Conservation (phyloP, 495 filamentous ascomycete genomes). For the Cladorrhinum samala region DNA sequence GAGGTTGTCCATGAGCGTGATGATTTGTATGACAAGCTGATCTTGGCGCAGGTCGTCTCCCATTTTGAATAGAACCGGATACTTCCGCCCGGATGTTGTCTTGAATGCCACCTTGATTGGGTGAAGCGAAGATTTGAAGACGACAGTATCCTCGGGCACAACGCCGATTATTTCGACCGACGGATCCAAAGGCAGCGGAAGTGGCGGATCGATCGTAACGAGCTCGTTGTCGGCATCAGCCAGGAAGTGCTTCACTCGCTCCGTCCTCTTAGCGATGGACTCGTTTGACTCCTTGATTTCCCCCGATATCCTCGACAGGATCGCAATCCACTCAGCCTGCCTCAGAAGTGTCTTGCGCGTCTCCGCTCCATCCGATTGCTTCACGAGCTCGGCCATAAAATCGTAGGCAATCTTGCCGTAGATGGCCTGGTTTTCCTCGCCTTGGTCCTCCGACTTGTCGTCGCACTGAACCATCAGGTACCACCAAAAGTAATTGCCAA, state of each 20-base stretch:
- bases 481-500: constrained; percentile 96
- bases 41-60: constrained; percentile 97
- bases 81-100: constrained; percentile 66
- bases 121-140: constrained; percentile 91
- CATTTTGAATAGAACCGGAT: constrained; percentile 93
- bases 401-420: constrained; percentile 91
- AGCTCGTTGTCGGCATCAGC: constrained; percentile 88
- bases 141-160: constrained; percentile 75
- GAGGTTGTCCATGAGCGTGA: constrained; percentile 95
- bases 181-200: constrained; percentile 87
- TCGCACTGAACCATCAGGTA: constrained; percentile 95
- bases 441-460: constrained; percentile 66
- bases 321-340: constrained; percentile 82
- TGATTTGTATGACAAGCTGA: constrained; percentile 96
- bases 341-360: constrained; percentile 68
- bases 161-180: constrained; percentile 71
- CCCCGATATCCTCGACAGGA: constrained; percentile 83
- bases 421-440: constrained; percentile 66
- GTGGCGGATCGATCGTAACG: constrained; percentile 70
- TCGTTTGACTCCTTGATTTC: constrained; percentile 80
- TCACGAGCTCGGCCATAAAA: constrained; percentile 80
- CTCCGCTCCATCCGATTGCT: constrained; percentile 56
- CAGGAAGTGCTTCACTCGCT: constrained; percentile 73
- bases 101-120: constrained; percentile 90
- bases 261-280: constrained; percentile 68